Evolutionary conservation across 495 filamentous ascomycete species (phyloP), one percentile per base, ranked within the genome.

Genomic region (Tetracladium marchalianum): DNA sequence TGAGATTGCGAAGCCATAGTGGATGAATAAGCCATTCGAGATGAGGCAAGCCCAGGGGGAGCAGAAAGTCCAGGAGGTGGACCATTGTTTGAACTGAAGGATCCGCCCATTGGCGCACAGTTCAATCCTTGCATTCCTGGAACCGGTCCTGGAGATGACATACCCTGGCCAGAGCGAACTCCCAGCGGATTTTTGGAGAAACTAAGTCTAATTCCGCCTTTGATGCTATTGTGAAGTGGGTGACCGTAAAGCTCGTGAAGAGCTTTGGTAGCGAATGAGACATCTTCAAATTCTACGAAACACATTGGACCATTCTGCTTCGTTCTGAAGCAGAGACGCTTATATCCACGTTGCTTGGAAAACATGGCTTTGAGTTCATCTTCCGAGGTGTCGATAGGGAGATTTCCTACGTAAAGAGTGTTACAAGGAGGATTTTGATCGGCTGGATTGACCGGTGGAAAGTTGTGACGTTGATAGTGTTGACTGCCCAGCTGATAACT

Each of bases 291-390:
- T 62, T 98, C 93, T 35, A 98, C 92, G 57, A 97, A 97, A 58
- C 92, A 97, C 93, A 97, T 97, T 11, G 93, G 92, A 0, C 93
- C 93, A 57, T 97, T 95, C 52, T 90, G 85, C 66, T 98, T 98
- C 42, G 90, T 95, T n/a, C 93, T 78, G 68, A 95, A 95, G 57
- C 89, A 96, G 4, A 98, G 80, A 33, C 92, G 75, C 68, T 94
- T 98, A 64, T 97, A 98, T 12, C 92, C 92, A 31, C 90, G 85
- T 54, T 93, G 86, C 62, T 90, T 92, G 36, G 82, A 88, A 59
- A 98, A 98, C 61, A 97, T 75, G 11, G 84, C 82, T 63, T 97
- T 98, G 39, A 98, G 73, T 60, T 98, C 92, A 55, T 98, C 93
- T 58, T 98, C 92, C 0, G 87, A 92, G 0, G 92, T 95, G 58